Conservation (phyloP, 129 eudicot genomes). For the Pseudognaphalium luteoalbum region DNA sequence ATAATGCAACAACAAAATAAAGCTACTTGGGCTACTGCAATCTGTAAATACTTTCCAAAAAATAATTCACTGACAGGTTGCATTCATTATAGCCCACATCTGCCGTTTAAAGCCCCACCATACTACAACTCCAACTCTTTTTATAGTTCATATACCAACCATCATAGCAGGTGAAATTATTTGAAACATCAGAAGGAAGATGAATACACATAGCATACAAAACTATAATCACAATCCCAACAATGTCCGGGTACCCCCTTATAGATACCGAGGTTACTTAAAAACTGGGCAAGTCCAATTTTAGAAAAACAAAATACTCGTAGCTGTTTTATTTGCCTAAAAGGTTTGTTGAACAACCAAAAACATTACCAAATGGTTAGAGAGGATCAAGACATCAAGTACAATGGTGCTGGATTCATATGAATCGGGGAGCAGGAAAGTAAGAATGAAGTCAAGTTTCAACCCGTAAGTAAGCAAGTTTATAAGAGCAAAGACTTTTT, state of each 20-base stretch:
- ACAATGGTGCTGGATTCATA: background rate
- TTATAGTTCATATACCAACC: background rate
- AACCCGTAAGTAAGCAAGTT: background rate
- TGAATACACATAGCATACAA: background rate
- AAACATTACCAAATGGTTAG: background rate
- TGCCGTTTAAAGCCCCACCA: background rate
- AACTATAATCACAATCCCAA: background rate
- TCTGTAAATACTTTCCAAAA: background rate
- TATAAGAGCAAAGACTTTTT: background rate
- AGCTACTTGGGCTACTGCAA: background rate
- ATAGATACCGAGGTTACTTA: background rate
- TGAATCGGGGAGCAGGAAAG: background rate
- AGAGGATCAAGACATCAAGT: background rate
- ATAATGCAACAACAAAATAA: background rate
- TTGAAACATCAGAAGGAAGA: background rate
- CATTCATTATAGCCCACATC: background rate
- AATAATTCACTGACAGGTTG: background rate
- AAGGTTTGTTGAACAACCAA: background rate
- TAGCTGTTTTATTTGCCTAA: background rate
- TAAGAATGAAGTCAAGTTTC: background rate
- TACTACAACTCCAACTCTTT: background rate
- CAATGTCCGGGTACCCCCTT: background rate
- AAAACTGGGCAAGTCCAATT: background rate
- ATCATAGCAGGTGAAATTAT: background rate
- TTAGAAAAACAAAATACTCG: background rate